A percentile compares a stretch with the other conserved stretches of the same genome.
These are phyloP conservation scores for Penicillium sp. DNA, from an alignment of 2,329 filamentous ascomycete genomes.

Conservation along the genomic window DNA sequence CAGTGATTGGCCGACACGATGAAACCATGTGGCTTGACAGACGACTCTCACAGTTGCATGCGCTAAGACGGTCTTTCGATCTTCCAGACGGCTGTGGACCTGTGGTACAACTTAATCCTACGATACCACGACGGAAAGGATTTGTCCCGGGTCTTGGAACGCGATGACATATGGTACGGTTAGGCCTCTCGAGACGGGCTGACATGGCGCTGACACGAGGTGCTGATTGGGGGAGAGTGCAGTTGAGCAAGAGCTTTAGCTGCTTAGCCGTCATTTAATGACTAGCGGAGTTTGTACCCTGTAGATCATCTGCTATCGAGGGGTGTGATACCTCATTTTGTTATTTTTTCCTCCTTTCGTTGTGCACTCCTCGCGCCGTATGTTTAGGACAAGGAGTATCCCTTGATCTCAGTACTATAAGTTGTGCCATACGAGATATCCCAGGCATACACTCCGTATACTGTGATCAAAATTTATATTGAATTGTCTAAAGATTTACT, in stretches of 20 bases:
- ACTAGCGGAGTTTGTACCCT: not conserved
- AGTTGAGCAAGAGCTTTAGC: not conserved
- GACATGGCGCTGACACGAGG: not conserved
- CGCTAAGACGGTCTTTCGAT: constrained; percentile 7
- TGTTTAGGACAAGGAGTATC: too few species aligned
- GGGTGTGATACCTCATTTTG: not conserved
- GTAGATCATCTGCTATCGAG: not conserved
- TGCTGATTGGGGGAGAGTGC: not conserved
- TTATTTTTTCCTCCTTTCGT: too few species aligned
- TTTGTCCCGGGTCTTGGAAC: too few species aligned
- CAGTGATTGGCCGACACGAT: constrained; percentile 11
- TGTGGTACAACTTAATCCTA: too few species aligned
- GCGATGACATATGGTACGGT: not conserved
- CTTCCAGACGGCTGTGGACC: not conserved
- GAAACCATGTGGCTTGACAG: constrained; percentile 27
- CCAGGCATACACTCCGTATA: too few species aligned
- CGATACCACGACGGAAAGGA: too few species aligned
- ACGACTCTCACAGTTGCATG: constrained; percentile 23
- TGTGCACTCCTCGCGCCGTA: too few species aligned
- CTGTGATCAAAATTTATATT: too few species aligned
- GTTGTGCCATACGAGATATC: too few species aligned
- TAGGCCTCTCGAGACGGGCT: not conserved
- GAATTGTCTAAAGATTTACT: too few species aligned
- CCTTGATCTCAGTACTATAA: too few species aligned
- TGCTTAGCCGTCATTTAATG: not conserved